Conservation (phyloP, 768 basidiomycete species). For the Phaeotremella skinneri region DNA sequence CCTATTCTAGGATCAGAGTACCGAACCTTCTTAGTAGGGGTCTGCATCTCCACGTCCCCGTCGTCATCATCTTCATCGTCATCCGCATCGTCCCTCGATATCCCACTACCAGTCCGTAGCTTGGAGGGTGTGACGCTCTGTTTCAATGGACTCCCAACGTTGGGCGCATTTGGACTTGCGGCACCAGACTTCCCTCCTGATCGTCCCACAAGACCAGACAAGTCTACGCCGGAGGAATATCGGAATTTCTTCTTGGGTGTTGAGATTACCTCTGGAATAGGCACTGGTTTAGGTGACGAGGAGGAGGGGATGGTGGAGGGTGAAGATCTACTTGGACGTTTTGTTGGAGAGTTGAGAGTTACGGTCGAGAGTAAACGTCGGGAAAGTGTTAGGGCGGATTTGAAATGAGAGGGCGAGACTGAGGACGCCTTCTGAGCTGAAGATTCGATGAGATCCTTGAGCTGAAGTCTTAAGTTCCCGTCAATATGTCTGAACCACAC, state of each 20-base stretch:
- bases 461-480: constrained; percentile 23
- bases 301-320: background rate
- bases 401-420: constrained; percentile 43
- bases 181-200: background rate
- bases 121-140: constrained; percentile 28
- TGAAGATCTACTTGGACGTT: constrained; percentile 7
- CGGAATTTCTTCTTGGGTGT: constrained; percentile 40
- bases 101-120: background rate
- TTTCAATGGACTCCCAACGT: constrained; percentile 29
- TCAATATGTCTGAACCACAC: background rate
- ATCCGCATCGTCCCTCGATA: background rate
- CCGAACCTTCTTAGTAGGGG: constrained; percentile 35
- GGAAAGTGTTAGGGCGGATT: constrained; percentile 26
- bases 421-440: constrained; percentile 45
- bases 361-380: constrained; percentile 13
- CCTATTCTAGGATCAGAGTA: constrained; percentile 5
- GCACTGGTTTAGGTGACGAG: background rate
- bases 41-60: constrained; percentile 15
- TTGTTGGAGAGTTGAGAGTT: constrained; percentile 8
- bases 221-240: constrained; percentile 33
- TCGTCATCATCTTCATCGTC: constrained; percentile 14
- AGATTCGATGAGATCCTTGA: constrained; percentile 31
- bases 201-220: constrained; percentile 20
- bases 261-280: background rate
- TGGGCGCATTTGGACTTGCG: constrained; percentile 12